Percentiles rank a stretch among this genome's conserved stretches.
phyloP scores from a whole-genome alignment of 176 grass and related monocot genomes.

The Echinochloa phyllopogon region DNA sequence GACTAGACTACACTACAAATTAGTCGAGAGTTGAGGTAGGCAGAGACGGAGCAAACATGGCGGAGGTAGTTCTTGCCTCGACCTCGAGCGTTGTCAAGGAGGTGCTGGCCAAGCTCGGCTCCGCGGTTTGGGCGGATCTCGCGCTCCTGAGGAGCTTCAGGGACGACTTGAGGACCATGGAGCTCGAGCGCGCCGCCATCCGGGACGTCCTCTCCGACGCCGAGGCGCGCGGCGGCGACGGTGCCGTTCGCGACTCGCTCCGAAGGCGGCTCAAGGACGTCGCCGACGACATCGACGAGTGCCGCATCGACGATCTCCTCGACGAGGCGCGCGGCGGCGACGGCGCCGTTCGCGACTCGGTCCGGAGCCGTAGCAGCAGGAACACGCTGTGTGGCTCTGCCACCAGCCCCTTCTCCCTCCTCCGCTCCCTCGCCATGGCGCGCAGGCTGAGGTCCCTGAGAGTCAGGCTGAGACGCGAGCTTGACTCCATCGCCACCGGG shows the following conservation, averaged over 20 bases:
- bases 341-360: too few relatives aligned
- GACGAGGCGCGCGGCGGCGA: too few relatives aligned
- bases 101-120: constrained; percentile 40
- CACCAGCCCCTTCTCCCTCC: background rate
- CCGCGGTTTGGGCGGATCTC: constrained; percentile 24
- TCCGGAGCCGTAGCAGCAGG: too few relatives aligned
- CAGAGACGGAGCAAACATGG: too few relatives aligned
- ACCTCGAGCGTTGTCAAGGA: constrained; percentile 28
- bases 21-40: too few relatives aligned
- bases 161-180: constrained; percentile 44
- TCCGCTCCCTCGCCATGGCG: constrained; percentile 20
- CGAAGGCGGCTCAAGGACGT: constrained; percentile 30
- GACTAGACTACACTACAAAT: too few relatives aligned
- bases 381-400: background rate
- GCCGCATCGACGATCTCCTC: too few relatives aligned
- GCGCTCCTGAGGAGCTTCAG: constrained; percentile 42
- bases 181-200: constrained; percentile 39
- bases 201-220: constrained; percentile 35
- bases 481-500: constrained; percentile 24
- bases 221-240: constrained; percentile 30
- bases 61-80: constrained; percentile 19
- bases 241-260: constrained; percentile 30
- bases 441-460: constrained; percentile 30
- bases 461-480: constrained; percentile 32
- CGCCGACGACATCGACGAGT: constrained; percentile 43